Conservation (phyloP, 768 basidiomycete genomes). For the Kwoniella pini region DNA sequence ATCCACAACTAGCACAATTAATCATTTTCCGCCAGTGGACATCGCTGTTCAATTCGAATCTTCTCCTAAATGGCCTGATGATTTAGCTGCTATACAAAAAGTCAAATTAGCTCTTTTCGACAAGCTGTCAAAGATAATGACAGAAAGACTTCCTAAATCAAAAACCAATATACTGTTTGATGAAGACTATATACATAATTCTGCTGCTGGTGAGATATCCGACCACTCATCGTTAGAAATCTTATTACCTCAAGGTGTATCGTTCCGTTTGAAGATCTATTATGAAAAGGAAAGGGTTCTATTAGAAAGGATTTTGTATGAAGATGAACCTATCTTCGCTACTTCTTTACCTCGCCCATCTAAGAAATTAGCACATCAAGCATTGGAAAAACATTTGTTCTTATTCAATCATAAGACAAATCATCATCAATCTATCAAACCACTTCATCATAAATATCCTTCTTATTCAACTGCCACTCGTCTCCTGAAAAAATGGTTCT, state of each 20-base stretch:
- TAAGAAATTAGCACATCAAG: slow-evolving; percentile 34
- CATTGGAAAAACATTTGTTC: slow-evolving; percentile 60
- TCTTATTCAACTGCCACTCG: slow-evolving; percentile 84
- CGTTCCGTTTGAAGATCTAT: slow-evolving; percentile 79
- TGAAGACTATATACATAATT: slow-evolving; percentile 56
- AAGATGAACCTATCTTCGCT: slow-evolving; percentile 40
- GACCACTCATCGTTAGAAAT: slow-evolving; percentile 77
- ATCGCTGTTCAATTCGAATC: slow-evolving; percentile 86
- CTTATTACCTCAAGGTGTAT: slow-evolving; percentile 77
- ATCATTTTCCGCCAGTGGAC: slow-evolving; percentile 69
- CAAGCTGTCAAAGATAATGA: slow-evolving; percentile 68
- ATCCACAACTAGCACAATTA: slow-evolving; percentile 59
- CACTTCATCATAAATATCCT: slow-evolving; percentile 73
- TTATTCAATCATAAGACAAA: slow-evolving; percentile 76
- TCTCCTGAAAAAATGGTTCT: slow-evolving; percentile 89
- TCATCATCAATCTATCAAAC: slow-evolving; percentile 80
- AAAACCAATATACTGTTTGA: slow-evolving; percentile 63
- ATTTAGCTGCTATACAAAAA: slow-evolving; percentile 85
- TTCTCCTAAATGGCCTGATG: slow-evolving; percentile 92
- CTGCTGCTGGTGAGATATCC: slow-evolving; percentile 58
- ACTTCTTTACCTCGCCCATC: slow-evolving; percentile 42
- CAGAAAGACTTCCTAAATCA: slow-evolving; percentile 60
- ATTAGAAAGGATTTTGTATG: slow-evolving; percentile 66
- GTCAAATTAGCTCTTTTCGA: slow-evolving; percentile 92
- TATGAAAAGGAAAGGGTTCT: slow-evolving; percentile 81